Base-by-base conservation (phyloP, 306 rosid genomes). In the Mucuna pruriens region DNA sequence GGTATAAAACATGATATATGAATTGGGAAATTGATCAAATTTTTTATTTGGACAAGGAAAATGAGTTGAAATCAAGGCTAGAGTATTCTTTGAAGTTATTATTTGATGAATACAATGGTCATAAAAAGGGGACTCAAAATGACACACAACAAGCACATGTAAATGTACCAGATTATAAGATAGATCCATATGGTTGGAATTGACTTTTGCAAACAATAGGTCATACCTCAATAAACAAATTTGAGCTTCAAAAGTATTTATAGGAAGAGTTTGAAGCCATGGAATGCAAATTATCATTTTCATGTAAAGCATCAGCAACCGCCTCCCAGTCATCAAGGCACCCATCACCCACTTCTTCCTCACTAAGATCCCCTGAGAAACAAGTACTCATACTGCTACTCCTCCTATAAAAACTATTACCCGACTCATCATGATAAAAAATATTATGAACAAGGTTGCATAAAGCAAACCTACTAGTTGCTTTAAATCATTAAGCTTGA, bases 281-380 rank as follows among this genome's bases (percentile, higher is more conserved):
- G 9, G 75, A 77, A 46, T 20, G 76, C 22, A 15, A 29, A 49
- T 62, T 75, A 11, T 83, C 85, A 4, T 87, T 55, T 31, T 83
- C 84, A 33, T 74, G 69, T 76, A 88, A 49, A 64, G 94, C 90
- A 78, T 90, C 94, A 6, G 94, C 92, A 22, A 90, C 68, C 20
- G 87, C 88, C 78, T 88, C 94, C 94, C 94, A 90, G 72, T 88
- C 88, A 71, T 88, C 92, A 44, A 90, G 76, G 80, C 89, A 88
- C 63, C 88, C 94, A 79, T 88, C 86, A 57, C 81, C 84, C 4
- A 46, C 64, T 54, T 81, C 89, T 70, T 83, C 89, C 40, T 83
- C 89, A 13, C 82, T 88, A 33, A 55, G 12, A 76, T 71, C 85
- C 45, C 51, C 86, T 0, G 80, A 86, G 73, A 40, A 86, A 78